Base-by-base conservation (phyloP, 129 eudicot species). In the Heracleum sosnowskyi region DNA sequence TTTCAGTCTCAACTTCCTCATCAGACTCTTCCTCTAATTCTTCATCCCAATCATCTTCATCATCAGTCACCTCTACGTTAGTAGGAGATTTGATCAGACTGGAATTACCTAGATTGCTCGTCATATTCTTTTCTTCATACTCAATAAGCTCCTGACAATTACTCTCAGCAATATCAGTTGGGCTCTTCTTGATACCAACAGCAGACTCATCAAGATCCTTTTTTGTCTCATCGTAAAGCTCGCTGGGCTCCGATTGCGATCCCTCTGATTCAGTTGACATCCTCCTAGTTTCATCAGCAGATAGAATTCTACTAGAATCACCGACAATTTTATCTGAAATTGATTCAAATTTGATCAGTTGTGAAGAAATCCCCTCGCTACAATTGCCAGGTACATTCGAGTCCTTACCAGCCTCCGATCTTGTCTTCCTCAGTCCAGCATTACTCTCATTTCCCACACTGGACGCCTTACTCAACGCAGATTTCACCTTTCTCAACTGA, bases 121-220 rank as follows among this genome's bases (percentile, higher is more conserved):
- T 84, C 63, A 84, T 84, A 15, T 76, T 77, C 64, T 89, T 92
- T 46, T 89, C 97, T 75, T 86, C 92, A 84, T 84, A 84, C 66
- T 42, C 84, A 42, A 35, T 87, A 63, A 86, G 35, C 46, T 81
- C 92, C 11, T 84, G 72, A 47, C 77, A 79, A 53, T 72, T 82
- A 77, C 53, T 5, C n/a, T 41, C 13, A 1, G 24, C 18, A 73
- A 75, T 46, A 37, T 68, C 87, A 31, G 31, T 15, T 42, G 57
- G 46, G 74, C 46, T 64, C 83, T 86, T 69, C 89, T 77, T 79
- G 31, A 45, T 11, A 12, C 17, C 77, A 40, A 49, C 76, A 75
- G 31, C 37, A 34, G 55, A 57, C 33, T 20, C 79, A 4, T 72
- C 74, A 71, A 39, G 20, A 22, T 2, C 28, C 72, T 80, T 79